Base-by-base conservation (phyloP, 768 basidiomycete species). In the Termitomyces sp. region DNA sequence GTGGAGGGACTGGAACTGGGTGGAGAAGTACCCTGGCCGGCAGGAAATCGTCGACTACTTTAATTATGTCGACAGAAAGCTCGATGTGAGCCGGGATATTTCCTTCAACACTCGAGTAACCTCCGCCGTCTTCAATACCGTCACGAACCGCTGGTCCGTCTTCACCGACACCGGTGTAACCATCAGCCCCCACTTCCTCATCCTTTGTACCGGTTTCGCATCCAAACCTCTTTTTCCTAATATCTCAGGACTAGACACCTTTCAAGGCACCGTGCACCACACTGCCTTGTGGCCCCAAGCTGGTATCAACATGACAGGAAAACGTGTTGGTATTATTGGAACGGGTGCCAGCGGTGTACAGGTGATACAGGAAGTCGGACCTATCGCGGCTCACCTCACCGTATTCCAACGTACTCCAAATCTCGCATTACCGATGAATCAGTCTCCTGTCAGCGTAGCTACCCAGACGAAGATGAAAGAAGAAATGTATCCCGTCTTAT, bases 391-490 rank as follows among this genome's bases (percentile, higher is more conserved):
- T 5, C 60, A 66, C 38, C 59, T 68, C 30, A 64, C 63, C 12
- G 67, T 68, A n/a, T 68, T 65, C 58, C 67, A 68, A 47, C 67
- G 67, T 14, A 67, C 66, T 9, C 64, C 65, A 5, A 66, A 66
- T 35, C 54, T 64, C 28, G 62, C 65, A 0, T 28, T 67, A 15
- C 60, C 65, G 1, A 62, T 67, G 65, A 28, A 34, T 19, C 66
- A 67, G 53, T 37, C 42, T 12, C 53, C 55, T 41, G n/a, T 64
- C n/a, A 56, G 57, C 21, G 38, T 19, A 15, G 56, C 53, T 24
- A 43, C 41, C 12, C 60, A 66, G 15, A 54, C 57, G 1, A 50
- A 57, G 52, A 61, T 61, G 55, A 62, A 62, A 45, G 48, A 59
- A 24, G 56, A 58, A 10, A 28, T 46, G 28, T 46, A 46, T 32